A percentile compares a stretch with the other conserved stretches of the same genome.
Conservation (phyloP, 345 rosid species). For the Bruguiera gymnorhiza region DNA sequence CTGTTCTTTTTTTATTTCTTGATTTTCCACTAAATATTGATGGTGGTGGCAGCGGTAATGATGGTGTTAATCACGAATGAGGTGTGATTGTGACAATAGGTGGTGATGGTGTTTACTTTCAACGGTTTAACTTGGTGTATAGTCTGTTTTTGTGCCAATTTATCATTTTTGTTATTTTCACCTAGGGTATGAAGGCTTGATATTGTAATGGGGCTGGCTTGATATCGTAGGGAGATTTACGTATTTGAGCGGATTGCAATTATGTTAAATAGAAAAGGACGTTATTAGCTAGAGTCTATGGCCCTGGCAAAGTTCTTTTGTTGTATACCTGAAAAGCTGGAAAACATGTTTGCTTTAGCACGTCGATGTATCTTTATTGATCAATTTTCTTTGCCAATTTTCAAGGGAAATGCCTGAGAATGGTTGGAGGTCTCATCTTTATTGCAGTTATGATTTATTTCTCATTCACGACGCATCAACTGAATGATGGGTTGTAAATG, state of each 20-base stretch:
- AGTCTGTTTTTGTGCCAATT: conserved; percentile 20
- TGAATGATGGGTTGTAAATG: too few relatives aligned
- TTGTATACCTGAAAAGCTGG: neutral
- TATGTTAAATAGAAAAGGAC: conserved; percentile 29
- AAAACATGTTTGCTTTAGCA: neutral
- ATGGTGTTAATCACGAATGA: conserved; percentile 13
- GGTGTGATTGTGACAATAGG: conserved; percentile 8
- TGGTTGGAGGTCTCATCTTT: neutral
- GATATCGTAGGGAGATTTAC: conserved; percentile 26
- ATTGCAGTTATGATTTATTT: too few relatives aligned
- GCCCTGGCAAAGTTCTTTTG: neutral
- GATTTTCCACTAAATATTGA: conserved; percentile 18
- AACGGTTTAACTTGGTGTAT: conserved; percentile 20
- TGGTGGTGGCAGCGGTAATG: conserved; percentile 14
- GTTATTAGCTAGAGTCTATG: conserved; percentile 7
- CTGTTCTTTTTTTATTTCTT: neutral
- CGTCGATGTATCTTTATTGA: neutral
- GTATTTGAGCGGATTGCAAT: conserved; percentile 33
- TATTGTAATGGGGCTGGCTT: conserved; percentile 24
- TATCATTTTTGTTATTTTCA: neutral
- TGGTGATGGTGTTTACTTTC: conserved; percentile 11
- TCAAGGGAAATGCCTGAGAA: neutral
- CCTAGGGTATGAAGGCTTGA: conserved; percentile 28
- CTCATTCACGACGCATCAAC: too few relatives aligned
- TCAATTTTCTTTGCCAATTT: neutral